Conservation (phyloP, 2,329 filamentous ascomycete genomes). For the Geoglossum cookeanum region DNA sequence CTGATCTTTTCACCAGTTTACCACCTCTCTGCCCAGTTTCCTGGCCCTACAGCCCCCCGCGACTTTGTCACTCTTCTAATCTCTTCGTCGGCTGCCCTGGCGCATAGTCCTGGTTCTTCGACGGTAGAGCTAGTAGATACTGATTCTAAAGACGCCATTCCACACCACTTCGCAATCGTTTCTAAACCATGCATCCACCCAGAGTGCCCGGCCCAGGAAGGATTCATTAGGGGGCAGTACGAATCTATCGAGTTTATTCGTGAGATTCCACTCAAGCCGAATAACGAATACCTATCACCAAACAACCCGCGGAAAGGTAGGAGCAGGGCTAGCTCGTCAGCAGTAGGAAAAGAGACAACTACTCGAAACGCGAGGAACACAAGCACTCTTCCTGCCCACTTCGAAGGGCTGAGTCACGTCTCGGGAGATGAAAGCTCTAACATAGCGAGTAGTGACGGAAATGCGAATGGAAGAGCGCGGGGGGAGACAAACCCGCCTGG, state of each 20-base stretch:
- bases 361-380: constrained; percentile 21
- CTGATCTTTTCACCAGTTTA: constrained; percentile 37
- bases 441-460: constrained; percentile 14
- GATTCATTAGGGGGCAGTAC: constrained; percentile 69
- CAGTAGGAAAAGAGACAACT: constrained; percentile 24
- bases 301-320: constrained; percentile 6
- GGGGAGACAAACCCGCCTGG: constrained; percentile 12
- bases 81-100: constrained; percentile 31
- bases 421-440: constrained; percentile 8
- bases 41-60: constrained; percentile 67
- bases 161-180: constrained; percentile 65
- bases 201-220: constrained; percentile 46
- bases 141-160: constrained; percentile 23
- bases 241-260: constrained; percentile 84
- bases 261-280: constrained; percentile 42
- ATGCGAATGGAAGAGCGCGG: constrained; percentile 15
- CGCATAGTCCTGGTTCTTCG: background rate
- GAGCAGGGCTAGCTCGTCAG: constrained; percentile 14
- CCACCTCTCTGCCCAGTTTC: constrained; percentile 74
- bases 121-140: background rate
- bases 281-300: constrained; percentile 12
- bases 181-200: constrained; percentile 70
- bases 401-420: constrained; percentile 4
- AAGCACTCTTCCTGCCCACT: background rate
- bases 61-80: constrained; percentile 73